Percentiles rank a stretch among this genome's conserved stretches.
phyloP scores from a whole-genome alignment of 768 basidiomycete species.

The Trametes maxima region DNA sequence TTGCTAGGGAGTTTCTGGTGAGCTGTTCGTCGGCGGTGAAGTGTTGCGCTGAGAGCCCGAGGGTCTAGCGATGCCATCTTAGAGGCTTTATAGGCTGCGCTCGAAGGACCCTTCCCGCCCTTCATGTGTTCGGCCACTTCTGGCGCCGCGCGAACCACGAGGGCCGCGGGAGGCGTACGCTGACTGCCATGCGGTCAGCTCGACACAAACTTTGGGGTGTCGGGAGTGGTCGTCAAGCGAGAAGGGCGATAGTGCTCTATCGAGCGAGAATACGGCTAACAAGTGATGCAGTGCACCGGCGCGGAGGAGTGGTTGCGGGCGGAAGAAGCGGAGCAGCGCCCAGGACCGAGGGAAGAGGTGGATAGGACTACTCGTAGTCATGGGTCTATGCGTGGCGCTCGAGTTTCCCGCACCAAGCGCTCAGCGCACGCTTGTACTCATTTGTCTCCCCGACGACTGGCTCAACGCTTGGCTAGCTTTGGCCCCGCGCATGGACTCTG shows the following conservation, averaged over 20 bases:
- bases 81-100: background rate
- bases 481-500: background rate
- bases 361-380: background rate
- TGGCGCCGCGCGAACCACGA: slow-evolving; percentile 1
- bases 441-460: background rate
- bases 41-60: slow-evolving; percentile 7
- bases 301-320: slow-evolving; percentile 4
- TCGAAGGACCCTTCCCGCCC: background rate
- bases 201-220: background rate
- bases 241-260: slow-evolving; percentile 5
- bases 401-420: background rate
- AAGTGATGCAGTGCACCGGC: slow-evolving; percentile 2
- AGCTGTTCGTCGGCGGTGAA: slow-evolving; percentile 11
- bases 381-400: background rate
- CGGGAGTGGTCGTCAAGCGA: slow-evolving; percentile 10
- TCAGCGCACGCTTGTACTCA: background rate
- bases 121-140: background rate
- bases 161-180: slow-evolving; percentile 11
- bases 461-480: background rate
- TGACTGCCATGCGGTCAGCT: slow-evolving; percentile 12
- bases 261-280: background rate
- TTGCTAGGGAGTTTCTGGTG: slow-evolving; percentile 12
- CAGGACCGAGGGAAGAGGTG: background rate
- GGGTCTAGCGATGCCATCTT: background rate
- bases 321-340: slow-evolving; percentile 6